phyloP scores from a whole-genome alignment of 139 green algal species.

The Chlorella ohadii region DNA sequence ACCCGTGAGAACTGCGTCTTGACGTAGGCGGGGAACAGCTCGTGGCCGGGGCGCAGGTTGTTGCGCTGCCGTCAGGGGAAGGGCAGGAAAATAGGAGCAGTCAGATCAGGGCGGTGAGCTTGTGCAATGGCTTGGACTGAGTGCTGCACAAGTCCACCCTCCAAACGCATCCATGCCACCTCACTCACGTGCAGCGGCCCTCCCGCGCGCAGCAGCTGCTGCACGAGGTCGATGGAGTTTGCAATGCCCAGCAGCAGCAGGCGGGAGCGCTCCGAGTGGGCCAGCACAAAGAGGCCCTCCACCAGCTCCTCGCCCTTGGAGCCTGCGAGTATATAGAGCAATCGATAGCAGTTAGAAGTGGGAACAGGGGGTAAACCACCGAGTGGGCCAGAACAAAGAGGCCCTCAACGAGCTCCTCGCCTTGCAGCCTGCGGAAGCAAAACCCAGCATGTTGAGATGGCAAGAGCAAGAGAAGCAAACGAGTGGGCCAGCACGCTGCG shows the following conservation, averaged over 20 bases:
- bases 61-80: not conserved
- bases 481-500: too few species aligned
- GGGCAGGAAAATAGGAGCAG: too few species aligned
- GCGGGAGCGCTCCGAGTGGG: conserved; percentile 44
- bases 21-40: conserved; percentile 40
- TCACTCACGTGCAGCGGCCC: conserved; percentile 31
- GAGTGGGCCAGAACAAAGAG: not conserved
- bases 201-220: conserved; percentile 42
- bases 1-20: conserved; percentile 3
- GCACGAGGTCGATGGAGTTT: conserved; percentile 67
- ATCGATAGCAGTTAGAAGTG: not conserved
- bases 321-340: not conserved
- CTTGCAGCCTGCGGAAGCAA: too few species aligned
- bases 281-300: conserved; percentile 37
- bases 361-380: not conserved
- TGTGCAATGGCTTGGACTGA: too few species aligned
- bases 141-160: too few species aligned
- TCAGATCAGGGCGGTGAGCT: too few species aligned
- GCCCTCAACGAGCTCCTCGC: too few species aligned
- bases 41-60: conserved; percentile 30
- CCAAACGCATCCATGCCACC: not conserved
- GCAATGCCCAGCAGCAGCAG: conserved; percentile 66
- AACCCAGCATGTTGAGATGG: too few species aligned
- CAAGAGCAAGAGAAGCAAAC: too few species aligned
- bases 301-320: conserved; percentile 38